phyloP scores from a whole-genome alignment of 192 early-diverging fungal species.

The Thoreauomyces humboldtii region DNA sequence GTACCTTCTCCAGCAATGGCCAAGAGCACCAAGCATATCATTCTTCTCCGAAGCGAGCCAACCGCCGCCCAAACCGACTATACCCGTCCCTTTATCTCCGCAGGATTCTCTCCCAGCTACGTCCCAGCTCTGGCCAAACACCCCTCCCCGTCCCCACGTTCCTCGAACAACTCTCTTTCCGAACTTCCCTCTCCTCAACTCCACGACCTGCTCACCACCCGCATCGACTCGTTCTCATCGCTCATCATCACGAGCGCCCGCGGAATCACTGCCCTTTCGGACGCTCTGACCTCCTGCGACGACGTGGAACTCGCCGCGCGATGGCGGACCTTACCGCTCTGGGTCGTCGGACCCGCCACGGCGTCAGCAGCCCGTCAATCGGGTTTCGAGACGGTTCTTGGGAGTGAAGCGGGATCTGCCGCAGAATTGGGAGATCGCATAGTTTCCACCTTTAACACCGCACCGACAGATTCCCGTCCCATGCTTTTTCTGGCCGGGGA shows the following conservation, averaged over 20 bases:
- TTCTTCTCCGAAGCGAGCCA: no score
- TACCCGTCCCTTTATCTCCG: neutral
- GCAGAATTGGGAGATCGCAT: constrained; percentile 36
- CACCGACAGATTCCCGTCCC: no score
- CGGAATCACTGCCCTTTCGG: neutral
- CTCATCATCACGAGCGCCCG: constrained; percentile 4
- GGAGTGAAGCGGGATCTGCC: constrained; percentile 36
- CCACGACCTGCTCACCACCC: neutral
- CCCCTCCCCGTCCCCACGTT: neutral
- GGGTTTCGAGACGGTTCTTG: constrained; percentile 15
- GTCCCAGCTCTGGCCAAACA: constrained; percentile 5
- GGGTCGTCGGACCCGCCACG: constrained; percentile 45
- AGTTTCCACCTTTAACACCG: constrained; percentile 11
- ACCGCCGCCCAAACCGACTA: no score
- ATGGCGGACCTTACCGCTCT: constrained; percentile 42
- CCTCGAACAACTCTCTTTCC: neutral
- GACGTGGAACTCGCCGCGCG: neutral
- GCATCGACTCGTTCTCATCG: neutral
- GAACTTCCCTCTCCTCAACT: neutral
- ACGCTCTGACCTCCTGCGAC: neutral
- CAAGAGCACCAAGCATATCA: no score
- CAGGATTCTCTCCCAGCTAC: neutral
- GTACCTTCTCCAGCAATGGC: no score
- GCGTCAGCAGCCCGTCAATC: constrained; percentile 21
- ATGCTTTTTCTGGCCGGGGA: constrained; percentile 57